phyloP scores from a whole-genome alignment of 352 stramenopile species.

The Phytophthora tentaculata region DNA sequence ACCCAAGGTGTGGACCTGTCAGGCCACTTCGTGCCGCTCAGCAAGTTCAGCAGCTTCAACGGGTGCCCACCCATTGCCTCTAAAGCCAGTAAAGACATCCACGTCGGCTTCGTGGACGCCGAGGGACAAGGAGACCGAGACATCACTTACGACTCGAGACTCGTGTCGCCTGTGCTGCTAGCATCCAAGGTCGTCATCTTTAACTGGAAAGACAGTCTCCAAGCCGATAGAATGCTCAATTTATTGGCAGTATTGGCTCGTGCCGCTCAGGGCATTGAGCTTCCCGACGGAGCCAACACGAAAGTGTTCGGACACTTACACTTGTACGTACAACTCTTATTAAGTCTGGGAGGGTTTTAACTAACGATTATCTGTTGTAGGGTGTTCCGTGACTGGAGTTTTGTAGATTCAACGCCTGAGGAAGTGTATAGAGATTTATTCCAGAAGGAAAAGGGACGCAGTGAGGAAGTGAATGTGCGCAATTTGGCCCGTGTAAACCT shows the following conservation, averaged over 20 bases:
- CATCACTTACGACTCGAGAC: conserved; percentile 87
- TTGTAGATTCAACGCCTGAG: conserved; percentile 82
- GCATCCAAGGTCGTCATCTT: conserved; percentile 89
- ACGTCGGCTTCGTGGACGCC: conserved; percentile 87
- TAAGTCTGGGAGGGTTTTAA: not conserved
- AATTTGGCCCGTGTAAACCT: conserved; percentile 82
- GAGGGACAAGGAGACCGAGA: conserved; percentile 87
- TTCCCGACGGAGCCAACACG: conserved; percentile 72
- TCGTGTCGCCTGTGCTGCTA: conserved; percentile 86
- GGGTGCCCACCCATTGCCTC: conserved; percentile 48
- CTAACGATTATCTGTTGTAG: conserved; percentile 33
- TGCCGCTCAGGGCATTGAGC: conserved; percentile 82
- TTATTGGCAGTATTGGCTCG: conserved; percentile 79
- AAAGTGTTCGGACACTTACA: conserved; percentile 91
- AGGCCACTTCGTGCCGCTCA: conserved; percentile 74
- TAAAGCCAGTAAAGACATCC: conserved; percentile 48
- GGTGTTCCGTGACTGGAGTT: conserved; percentile 91
- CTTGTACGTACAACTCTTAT: conserved; percentile 54
- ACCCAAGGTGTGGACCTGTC: conserved; percentile 88
- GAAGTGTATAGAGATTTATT: conserved; percentile 85
- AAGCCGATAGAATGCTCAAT: conserved; percentile 88
- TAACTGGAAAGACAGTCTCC: conserved; percentile 91
- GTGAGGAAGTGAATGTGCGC: conserved; percentile 81
- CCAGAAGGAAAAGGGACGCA: conserved; percentile 81
- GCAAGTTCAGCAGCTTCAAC: conserved; percentile 75